Percentiles rank a stretch among this genome's conserved stretches.
Evolutionary conservation across 2,329 filamentous ascomycete genomes (phyloP).

Genomic region (Talaromyces funiculosus): DNA sequence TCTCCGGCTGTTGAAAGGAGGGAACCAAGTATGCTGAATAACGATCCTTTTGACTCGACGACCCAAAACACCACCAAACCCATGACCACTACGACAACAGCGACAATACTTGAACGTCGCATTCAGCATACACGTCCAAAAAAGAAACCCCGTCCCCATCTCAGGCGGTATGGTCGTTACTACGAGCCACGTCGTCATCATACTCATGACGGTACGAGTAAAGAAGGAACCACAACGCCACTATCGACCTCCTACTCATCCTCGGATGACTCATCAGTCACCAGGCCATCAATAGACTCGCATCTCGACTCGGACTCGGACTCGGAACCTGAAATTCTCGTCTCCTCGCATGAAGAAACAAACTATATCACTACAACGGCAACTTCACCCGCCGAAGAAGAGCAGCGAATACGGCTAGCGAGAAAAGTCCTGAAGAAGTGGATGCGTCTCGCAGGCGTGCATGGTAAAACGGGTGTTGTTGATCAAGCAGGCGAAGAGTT

Average conservation of each 20-base stretch:
- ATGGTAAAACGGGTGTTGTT: constrained; percentile 44
- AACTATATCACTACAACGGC: constrained; percentile 36
- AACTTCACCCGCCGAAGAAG: constrained; percentile 43
- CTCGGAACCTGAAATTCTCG: constrained; percentile 35
- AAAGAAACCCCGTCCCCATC: constrained; percentile 2
- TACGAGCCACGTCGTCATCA: constrained; percentile 3
- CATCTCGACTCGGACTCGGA: constrained; percentile 41
- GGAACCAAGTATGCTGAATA: constrained; percentile 32
- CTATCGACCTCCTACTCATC: constrained; percentile 5
- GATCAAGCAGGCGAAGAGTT: constrained; percentile 58
- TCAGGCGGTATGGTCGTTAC: constrained; percentile 13
- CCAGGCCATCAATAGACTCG: constrained; percentile 13
- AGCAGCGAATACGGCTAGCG: constrained; percentile 58
- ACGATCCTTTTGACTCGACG: constrained; percentile 28
- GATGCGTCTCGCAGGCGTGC: constrained; percentile 62
- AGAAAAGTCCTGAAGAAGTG: constrained; percentile 67
- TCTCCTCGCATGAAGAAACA: constrained; percentile 26
- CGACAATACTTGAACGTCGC: constrained; percentile 2
- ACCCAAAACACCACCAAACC: not conserved
- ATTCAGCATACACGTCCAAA: not conserved
- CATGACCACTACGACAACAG: constrained; percentile 1
- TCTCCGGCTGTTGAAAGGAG: constrained; percentile 19
- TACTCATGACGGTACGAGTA: not conserved
- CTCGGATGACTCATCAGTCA: constrained; percentile 2
- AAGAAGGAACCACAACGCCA: not conserved